Evolutionary conservation across 176 grass and related monocot species (phyloP).

Genomic region (Pontederia paniculata): DNA sequence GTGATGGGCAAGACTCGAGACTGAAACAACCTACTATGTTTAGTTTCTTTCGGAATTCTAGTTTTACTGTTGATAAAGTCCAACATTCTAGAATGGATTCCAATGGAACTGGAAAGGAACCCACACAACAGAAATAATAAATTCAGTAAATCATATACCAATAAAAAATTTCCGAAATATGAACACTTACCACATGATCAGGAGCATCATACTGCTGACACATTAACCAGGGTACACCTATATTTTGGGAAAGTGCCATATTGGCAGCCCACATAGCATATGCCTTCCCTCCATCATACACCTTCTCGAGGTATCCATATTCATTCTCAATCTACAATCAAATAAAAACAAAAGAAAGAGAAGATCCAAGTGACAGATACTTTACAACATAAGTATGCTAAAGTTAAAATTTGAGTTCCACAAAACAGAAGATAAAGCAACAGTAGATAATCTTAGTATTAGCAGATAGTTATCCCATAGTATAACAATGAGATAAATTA

Average conservation of each 20-base stretch:
- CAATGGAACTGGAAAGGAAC: not conserved
- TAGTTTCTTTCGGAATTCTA: not conserved
- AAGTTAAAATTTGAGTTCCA: not conserved
- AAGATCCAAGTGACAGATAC: not conserved
- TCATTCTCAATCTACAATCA: conserved; percentile 78
- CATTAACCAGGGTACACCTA: conserved; percentile 89
- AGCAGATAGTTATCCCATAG: too few relatives aligned
- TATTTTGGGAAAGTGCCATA: conserved; percentile 82
- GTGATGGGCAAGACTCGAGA: too few relatives aligned
- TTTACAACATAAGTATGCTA: not conserved
- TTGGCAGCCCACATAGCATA: conserved; percentile 86
- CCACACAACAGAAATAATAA: not conserved
- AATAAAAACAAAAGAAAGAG: not conserved
- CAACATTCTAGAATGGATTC: not conserved
- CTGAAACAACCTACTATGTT: too few relatives aligned
- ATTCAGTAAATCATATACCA: not conserved
- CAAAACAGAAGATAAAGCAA: too few relatives aligned
- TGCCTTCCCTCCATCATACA: conserved; percentile 45
- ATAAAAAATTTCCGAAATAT: not conserved
- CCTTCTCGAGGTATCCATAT: conserved; percentile 48
- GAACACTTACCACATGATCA: conserved; percentile 59
- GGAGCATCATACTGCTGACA: conserved; percentile 86
- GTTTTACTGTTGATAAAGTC: not conserved
- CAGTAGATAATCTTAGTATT: too few relatives aligned
- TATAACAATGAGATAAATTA: too few relatives aligned